These are phyloP conservation scores for Trichoderma gracile DNA, from an alignment of 2,329 filamentous ascomycete genomes.

Conservation along the genomic window DNA sequence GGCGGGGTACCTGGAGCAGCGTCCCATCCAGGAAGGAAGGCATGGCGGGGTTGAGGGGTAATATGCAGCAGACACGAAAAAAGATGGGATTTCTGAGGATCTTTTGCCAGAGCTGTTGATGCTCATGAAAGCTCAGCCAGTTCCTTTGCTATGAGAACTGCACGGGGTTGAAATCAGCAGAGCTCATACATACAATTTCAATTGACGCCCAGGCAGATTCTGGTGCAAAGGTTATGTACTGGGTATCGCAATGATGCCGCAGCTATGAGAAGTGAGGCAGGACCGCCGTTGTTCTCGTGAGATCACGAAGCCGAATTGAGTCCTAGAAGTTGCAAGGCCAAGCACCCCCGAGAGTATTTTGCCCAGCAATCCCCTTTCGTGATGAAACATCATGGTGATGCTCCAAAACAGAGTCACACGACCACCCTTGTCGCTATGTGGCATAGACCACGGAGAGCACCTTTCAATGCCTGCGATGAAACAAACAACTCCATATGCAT, in stretches of 20 bases:
- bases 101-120: background rate
- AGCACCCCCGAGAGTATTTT: too few relatives aligned
- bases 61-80: background rate
- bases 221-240: too few relatives aligned
- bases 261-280: background rate
- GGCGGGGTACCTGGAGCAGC: conserved; percentile 22
- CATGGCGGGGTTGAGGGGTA: conserved; percentile 27
- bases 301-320: too few relatives aligned
- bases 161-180: background rate
- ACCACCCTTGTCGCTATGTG: background rate
- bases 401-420: background rate
- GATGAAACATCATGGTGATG: background rate
- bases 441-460: background rate
- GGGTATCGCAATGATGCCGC: background rate
- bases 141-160: background rate
- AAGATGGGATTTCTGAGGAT: background rate
- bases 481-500: background rate
- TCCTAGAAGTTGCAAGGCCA: too few relatives aligned
- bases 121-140: too few relatives aligned
- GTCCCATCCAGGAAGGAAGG: conserved; percentile 8
- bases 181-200: background rate
- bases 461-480: background rate
- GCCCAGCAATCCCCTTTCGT: too few relatives aligned
- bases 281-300: too few relatives aligned
- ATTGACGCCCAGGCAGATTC: background rate